Conservation (phyloP, 2,329 filamentous ascomycete genomes). For the Talaromyces islandicus region DNA sequence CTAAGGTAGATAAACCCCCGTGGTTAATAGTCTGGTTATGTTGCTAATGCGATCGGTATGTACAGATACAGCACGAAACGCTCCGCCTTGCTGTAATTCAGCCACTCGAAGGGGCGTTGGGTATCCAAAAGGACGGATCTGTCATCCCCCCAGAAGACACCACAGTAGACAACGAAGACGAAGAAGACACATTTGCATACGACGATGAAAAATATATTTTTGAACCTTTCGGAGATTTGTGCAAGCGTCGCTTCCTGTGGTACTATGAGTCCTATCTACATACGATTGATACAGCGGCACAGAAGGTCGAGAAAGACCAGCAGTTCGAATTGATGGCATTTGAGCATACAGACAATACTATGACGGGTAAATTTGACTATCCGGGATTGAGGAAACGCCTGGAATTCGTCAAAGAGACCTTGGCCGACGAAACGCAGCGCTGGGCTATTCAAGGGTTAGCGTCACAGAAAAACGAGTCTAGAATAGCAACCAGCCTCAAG, state of each 20-base stretch:
- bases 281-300: slow-evolving; percentile 58
- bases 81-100: slow-evolving; percentile 81
- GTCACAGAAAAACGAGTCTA: slow-evolving; percentile 59
- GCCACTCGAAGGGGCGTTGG: slow-evolving; percentile 72
- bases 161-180: slow-evolving; percentile 28
- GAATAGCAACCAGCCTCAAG: slow-evolving; percentile 73
- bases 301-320: slow-evolving; percentile 58
- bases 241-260: slow-evolving; percentile 90
- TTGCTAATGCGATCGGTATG: background rate
- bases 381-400: slow-evolving; percentile 65
- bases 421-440: slow-evolving; percentile 63
- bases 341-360: slow-evolving; percentile 67
- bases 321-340: slow-evolving; percentile 81
- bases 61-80: slow-evolving; percentile 82
- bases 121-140: slow-evolving; percentile 52
- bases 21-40: background rate
- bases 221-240: slow-evolving; percentile 83
- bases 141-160: slow-evolving; percentile 23
- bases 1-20: slow-evolving; percentile 57
- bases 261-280: slow-evolving; percentile 84
- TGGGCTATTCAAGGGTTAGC: slow-evolving; percentile 68
- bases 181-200: slow-evolving; percentile 19
- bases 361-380: slow-evolving; percentile 85
- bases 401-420: slow-evolving; percentile 58
- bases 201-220: slow-evolving; percentile 56